Evolutionary conservation across 2,329 filamentous ascomycete genomes (phyloP).

Genomic region (Xylaria sp.): DNA sequence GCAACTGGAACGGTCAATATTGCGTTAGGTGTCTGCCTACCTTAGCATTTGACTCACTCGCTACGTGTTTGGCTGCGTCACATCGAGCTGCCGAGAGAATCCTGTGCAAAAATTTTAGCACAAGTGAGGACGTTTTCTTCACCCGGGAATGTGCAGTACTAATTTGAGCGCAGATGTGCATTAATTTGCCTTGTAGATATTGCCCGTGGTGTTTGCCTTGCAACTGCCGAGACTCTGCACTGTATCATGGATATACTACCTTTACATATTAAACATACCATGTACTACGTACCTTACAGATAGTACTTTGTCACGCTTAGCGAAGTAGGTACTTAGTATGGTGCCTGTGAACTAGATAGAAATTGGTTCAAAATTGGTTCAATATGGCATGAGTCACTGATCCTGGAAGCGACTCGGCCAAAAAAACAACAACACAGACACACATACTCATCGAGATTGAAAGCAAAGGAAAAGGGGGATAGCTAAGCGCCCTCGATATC

Average conservation of each 20-base stretch:
- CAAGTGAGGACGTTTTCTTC: constrained; percentile 15
- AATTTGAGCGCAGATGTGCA: constrained; percentile 2
- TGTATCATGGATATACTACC: constrained; percentile 23
- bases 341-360: constrained; percentile 19
- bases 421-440: too few relatives aligned
- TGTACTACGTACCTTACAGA: constrained; percentile 1
- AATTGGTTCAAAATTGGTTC: constrained; percentile 27
- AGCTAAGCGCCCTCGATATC: constrained; percentile 5
- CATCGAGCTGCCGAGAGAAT: constrained; percentile 8
- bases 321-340: too few relatives aligned
- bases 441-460: constrained; percentile 10
- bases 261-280: background rate
- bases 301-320: constrained; percentile 27
- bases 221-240: constrained; percentile 19
- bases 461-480: background rate
- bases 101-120: background rate
- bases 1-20: background rate
- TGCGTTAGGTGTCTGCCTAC: constrained; percentile 4
- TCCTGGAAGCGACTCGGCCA: constrained; percentile 7
- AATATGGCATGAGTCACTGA: constrained; percentile 33
- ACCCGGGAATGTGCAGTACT: constrained; percentile 30
- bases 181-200: constrained; percentile 26
- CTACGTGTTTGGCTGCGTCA: constrained; percentile 9
- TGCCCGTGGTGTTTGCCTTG: constrained; percentile 15
- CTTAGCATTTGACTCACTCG: constrained; percentile 11